Evolutionary conservation across 768 basidiomycete species (phyloP), one percentile per base, ranked within the genome.

Genomic region (Suillus discolor): DNA sequence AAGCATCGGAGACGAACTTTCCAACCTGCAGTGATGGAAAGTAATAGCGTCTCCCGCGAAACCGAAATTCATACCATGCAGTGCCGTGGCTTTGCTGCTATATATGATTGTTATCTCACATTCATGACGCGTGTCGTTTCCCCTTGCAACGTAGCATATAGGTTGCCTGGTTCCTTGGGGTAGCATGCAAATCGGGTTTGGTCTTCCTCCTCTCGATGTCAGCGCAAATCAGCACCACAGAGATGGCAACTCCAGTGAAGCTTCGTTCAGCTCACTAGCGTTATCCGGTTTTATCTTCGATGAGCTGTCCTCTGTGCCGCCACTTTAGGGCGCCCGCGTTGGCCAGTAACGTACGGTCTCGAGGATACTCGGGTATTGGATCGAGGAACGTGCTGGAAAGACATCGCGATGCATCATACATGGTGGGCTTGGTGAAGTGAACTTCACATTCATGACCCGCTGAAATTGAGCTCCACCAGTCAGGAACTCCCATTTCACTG

Each of bases 191-290:
- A 12, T 60, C 12, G 4, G 39, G 18, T 41, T 28, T 42, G 25
- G 11, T 42, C 39, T 60, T 42, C 39, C 59, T 60, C 18, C 59
- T 42, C 59, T 60, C 59, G 59, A 60, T 42, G 59, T 41, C 25
- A 60, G 25, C 20, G 59, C 39, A 13, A 28, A 28, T 60, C 25
- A 41, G 39, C 16, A 5, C 31, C 6, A 25, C 16, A 59, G 18
- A 60, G 12, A 28, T 6, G 20, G 18, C 25, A 20, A 18, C 59
- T 23, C 23, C 23, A 41, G 39, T 41, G 41, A 60, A 60, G 11
- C 39, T 41, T 42, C 8, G 25, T 20, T 20, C 18, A 25, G 25
- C 59, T 60, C 59, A 60, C 59, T 25, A 42, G 25, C 25, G 18
- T 39, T 41, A 4, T 59, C 34, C 9, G 25, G 57, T 28, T 25